Base-by-base conservation (phyloP, 305 asterid genomes). In the Coffea humblotiana region DNA sequence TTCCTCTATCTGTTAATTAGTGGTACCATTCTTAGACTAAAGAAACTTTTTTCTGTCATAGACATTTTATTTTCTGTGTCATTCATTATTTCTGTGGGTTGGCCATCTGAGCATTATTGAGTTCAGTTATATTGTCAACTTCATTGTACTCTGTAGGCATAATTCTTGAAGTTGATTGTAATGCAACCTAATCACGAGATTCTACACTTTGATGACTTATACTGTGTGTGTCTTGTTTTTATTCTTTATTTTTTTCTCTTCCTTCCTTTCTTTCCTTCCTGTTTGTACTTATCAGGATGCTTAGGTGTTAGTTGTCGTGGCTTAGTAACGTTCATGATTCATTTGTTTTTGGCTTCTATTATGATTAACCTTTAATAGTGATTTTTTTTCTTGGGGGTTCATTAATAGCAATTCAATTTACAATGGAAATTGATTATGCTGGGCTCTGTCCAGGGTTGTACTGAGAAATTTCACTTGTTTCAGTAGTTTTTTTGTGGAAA, bases 41-140 rank as follows among this genome's bases (percentile, higher is more conserved):
- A 21, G 8, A 35, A 35, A 4, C n/a, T 68, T 16, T 2, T 70
- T 8, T 6, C 74, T 74, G 69, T 32, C 66, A 21, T 56, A 6
- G 2, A 54, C 47, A 25, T 58, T 37, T 75, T 14, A 67, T 32
- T 3, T 32, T 5, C 32, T 37, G 25, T 60, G n/a, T 25, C 40
- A 58, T 37, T 3, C 49, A 47, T 49, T 49, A 49, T 49, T 77
- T 4, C 72, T 64, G 8, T 76, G 79, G 61, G 49, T 76, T 45
- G 72, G 43, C n/a, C 12, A 27, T 76, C 27, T 18, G 21, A 14
- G 63, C 25, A 64, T 47, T 16, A 27, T 76, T 32, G 19, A 45
- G 29, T n/a, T 63, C 47, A 7, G 4, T 43, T 43, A 74, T n/a
- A 37, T 75, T 75, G 78, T 56, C 69, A 35, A 56, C 52, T 72